A percentile compares a stretch with the other conserved stretches of the same genome.
Evolutionary conservation across 148 eudicot species (phyloP).

Genomic region (Chenopodium suecicum): DNA sequence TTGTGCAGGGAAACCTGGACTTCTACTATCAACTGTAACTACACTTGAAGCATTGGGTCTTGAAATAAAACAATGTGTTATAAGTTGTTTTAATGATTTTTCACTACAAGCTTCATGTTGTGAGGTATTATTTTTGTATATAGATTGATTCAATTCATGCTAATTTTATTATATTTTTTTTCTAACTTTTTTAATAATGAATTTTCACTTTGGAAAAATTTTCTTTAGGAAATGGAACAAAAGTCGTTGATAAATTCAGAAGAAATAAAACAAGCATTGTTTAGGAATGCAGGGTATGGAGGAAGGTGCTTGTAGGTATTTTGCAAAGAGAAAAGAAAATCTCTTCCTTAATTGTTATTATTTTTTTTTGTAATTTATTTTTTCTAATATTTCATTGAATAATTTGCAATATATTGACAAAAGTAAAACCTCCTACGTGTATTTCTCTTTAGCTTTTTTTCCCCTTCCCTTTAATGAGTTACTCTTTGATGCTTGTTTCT

Average conservation of each 20-base stretch:
- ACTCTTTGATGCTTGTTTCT: not conserved
- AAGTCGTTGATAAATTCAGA: slow-evolving; percentile 51
- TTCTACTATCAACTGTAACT: slow-evolving; percentile 60
- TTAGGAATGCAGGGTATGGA: slow-evolving; percentile 86
- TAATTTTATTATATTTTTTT: not conserved
- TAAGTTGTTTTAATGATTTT: slow-evolving; percentile 77
- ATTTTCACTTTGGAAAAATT: not conserved
- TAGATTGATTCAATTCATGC: not conserved
- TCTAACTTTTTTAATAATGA: not conserved
- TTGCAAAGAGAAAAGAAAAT: not conserved
- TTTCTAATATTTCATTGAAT: too few relatives aligned
- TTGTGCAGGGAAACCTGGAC: slow-evolving; percentile 62
- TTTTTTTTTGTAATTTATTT: too few relatives aligned
- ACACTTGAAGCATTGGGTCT: slow-evolving; percentile 70
- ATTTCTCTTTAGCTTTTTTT: too few relatives aligned
- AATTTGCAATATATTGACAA: too few relatives aligned
- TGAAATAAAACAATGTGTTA: slow-evolving; percentile 81
- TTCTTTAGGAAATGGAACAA: slow-evolving; percentile 48
- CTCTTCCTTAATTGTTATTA: not conserved
- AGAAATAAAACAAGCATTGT: slow-evolving; percentile 77
- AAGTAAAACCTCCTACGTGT: too few relatives aligned
- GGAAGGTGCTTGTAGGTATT: slow-evolving; percentile 62
- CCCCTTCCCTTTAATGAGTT: not conserved
- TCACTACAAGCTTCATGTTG: slow-evolving; percentile 69
- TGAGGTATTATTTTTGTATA: slow-evolving; percentile 41